Base-by-base conservation (phyloP, 1,139 yeast species). In the Sugiyamaella neomexicana region DNA sequence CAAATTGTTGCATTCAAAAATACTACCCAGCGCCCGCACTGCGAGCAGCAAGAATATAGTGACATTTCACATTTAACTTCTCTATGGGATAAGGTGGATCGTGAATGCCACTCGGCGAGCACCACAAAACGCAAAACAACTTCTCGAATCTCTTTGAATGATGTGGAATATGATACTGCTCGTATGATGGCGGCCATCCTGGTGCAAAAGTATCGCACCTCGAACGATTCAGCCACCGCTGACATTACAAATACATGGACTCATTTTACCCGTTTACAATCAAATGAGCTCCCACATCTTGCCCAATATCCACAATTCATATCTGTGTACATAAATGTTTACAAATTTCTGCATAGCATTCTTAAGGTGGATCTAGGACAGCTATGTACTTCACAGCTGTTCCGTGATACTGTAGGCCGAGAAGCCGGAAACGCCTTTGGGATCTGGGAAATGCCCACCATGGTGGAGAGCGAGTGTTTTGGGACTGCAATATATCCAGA, bases 351-450 rank as follows among this genome's bases (percentile, higher is more conserved):
- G 38, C 71, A 69, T 54, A 62, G 77, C 2, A 66, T 77, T 7
- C 67, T 79, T n/a, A 79, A 81, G 0, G 34, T 40, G 0, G 40
- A 50, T 10, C 65, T 81, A 32, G 75, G 72, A 47, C 65, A 68
- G 1, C 64, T 68, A n/a, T 69, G 83, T 13, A 73, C 78, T 1
- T 69, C 79, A 0, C 66, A 67, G 2, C 60, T 61, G 2, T 69
- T 85, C 20, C 72, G 89, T 48, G 68, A 72, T 7, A 75, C 81
- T 3, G 72, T 83, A 46, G 90, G 90, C 1, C 73, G 78, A 39
- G 86, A 83, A 58, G 78, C 84, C 37, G 85, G 87, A n/a, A 85
- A 85, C 65, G 85, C 90, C 0, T 85, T 85, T 69, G 90, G 90
- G 0, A 81, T 84, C 16, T 84, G 91, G 89, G 82, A 86, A 45